Conservation (phyloP, 768 basidiomycete genomes). For the Rhodosporidiobolus odoratus region DNA sequence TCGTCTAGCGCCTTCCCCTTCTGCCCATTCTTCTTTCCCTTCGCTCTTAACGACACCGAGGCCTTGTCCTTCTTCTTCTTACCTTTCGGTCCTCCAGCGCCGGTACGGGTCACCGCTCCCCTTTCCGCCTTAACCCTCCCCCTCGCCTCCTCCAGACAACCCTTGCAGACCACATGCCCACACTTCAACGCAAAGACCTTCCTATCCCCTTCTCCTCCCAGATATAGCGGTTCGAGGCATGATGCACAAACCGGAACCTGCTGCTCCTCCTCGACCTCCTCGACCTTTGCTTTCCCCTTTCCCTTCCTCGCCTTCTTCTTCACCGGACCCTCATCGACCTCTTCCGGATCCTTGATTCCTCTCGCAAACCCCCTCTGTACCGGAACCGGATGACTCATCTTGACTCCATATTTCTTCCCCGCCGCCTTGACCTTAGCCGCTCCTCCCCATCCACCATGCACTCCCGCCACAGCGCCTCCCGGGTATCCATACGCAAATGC, state of each 20-base stretch:
- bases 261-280: background rate
- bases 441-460: conserved; percentile 14
- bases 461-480: too few species aligned
- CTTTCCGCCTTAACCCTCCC: too few species aligned
- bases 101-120: too few species aligned
- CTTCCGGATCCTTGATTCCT: conserved; percentile 25
- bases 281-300: conserved; percentile 1
- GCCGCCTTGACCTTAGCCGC: conserved; percentile 24
- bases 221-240: too few species aligned
- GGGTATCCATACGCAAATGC: background rate
- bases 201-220: too few species aligned
- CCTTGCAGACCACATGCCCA: too few species aligned
- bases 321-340: background rate
- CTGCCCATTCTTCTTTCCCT: background rate
- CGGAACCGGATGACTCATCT: conserved; percentile 22
- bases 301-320: conserved; percentile 4
- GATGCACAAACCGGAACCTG: too few species aligned
- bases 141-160: too few species aligned
- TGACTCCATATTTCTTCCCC: conserved; percentile 25
- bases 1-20: background rate
- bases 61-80: too few species aligned
- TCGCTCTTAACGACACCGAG: too few species aligned
- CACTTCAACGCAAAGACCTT: too few species aligned
- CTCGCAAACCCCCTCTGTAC: conserved; percentile 26
- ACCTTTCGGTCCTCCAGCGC: too few species aligned